These are phyloP conservation scores for Lasiosphaeriaceae sp. DNA, from an alignment of 495 filamentous ascomycete species.

Conservation along the genomic window DNA sequence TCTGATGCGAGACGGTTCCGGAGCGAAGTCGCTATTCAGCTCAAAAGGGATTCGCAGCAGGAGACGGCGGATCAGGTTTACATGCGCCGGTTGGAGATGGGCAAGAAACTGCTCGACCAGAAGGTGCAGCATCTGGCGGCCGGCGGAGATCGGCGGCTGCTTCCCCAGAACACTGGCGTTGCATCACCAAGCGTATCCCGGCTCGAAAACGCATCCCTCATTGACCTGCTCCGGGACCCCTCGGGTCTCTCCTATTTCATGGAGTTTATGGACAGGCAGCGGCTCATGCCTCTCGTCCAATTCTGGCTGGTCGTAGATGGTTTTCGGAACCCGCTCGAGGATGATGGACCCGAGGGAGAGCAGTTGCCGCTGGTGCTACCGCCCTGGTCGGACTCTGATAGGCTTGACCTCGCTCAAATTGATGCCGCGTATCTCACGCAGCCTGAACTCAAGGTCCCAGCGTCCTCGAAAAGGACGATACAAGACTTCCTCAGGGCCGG, in stretches of 20 bases:
- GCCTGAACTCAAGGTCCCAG: conserved; percentile 73
- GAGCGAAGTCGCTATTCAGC: conserved; percentile 86
- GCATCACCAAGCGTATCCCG: conserved; percentile 45
- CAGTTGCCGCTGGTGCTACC: conserved; percentile 55
- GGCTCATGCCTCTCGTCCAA: conserved; percentile 84
- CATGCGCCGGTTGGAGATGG: conserved; percentile 82
- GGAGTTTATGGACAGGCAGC: conserved; percentile 97
- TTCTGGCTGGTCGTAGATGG: conserved; percentile 99
- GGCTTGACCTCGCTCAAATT: conserved; percentile 83
- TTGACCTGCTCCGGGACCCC: conserved; percentile 80
- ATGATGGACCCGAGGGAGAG: conserved; percentile 69
- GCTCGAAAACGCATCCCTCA: conserved; percentile 66
- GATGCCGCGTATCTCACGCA: conserved; percentile 82
- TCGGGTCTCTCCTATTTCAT: conserved; percentile 96
- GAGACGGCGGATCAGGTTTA: conserved; percentile 80
- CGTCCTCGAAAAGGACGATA: conserved; percentile 63
- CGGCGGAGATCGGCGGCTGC: conserved; percentile 50
- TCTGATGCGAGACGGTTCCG: conserved; percentile 90
- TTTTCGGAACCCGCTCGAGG: conserved; percentile 91
- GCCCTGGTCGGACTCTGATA: conserved; percentile 79
- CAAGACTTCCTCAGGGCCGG: conserved; percentile 75
- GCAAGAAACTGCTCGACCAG: conserved; percentile 85
- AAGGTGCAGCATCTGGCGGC: conserved; percentile 78
- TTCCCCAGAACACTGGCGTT: conserved; percentile 15
- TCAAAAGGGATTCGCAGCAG: conserved; percentile 78